A percentile compares a stretch with the other conserved stretches of the same genome.
These are phyloP conservation scores for Neopestalotiopsis sp. DNA, from an alignment of 2,329 filamentous ascomycete species.

Conservation along the genomic window DNA sequence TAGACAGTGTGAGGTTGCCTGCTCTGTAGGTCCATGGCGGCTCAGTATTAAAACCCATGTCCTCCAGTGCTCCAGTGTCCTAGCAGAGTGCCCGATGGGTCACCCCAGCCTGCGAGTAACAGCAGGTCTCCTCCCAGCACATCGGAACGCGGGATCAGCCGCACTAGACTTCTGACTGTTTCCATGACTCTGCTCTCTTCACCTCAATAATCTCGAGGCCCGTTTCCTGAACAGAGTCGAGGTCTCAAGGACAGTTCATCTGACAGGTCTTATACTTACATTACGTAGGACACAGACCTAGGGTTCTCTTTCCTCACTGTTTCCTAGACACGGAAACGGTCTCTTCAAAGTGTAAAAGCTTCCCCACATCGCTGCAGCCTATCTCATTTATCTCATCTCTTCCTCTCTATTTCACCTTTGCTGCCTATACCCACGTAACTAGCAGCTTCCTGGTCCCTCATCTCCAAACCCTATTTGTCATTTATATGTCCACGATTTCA, in stretches of 20 bases:
- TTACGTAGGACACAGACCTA: neutral
- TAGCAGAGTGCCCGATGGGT: neutral
- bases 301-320: neutral
- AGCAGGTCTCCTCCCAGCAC: constrained; percentile 10
- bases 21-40: neutral
- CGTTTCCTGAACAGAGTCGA: constrained; percentile 12
- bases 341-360: constrained; percentile 21
- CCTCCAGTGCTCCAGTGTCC: neutral
- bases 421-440: neutral
- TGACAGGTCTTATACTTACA: constrained; percentile 28
- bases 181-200: constrained; percentile 33
- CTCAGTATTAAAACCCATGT: neutral
- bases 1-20: constrained; percentile 3
- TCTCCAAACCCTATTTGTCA: neutral
- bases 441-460: neutral
- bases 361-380: constrained; percentile 11
- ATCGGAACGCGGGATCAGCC: constrained; percentile 35
- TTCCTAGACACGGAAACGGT: constrained; percentile 19
- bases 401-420: constrained; percentile 17
- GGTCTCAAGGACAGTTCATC: constrained; percentile 37
- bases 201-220: constrained; percentile 18
- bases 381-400: constrained; percentile 10
- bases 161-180: constrained; percentile 36
- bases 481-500: neutral
- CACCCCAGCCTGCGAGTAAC: constrained; percentile 15